Conservation (phyloP, 805 yeast species). For the Isabelozyma pseudorhagii region DNA sequence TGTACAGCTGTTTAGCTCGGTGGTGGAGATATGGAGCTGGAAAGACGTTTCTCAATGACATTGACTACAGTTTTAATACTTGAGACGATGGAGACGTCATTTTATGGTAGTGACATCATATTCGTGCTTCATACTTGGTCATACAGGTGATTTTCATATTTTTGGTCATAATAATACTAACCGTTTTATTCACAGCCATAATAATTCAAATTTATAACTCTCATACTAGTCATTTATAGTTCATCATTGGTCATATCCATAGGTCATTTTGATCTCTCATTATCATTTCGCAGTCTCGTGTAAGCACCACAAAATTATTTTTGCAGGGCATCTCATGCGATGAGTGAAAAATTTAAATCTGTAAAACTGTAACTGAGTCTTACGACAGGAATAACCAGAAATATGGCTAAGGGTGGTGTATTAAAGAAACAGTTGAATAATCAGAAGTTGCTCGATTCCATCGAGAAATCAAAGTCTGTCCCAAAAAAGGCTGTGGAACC, state of each 20-base stretch:
- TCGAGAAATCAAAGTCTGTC: conserved; percentile 22
- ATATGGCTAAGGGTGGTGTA: conserved; percentile 27
- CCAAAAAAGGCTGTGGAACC: conserved; percentile 12
- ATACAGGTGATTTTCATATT: no score
- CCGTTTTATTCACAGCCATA: no score
- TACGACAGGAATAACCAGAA: background rate
- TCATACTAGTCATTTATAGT: no score
- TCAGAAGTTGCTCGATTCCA: conserved; percentile 20
- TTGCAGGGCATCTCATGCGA: background rate
- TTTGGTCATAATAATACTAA: no score
- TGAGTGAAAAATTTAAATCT: background rate
- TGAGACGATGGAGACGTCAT: background rate
- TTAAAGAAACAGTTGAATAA: conserved; percentile 31
- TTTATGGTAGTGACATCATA: no score
- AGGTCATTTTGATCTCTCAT: no score
- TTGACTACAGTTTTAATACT: conserved; percentile 12
- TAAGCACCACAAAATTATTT: background rate
- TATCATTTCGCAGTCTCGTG: background rate
- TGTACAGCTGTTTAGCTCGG: conserved; percentile 62
- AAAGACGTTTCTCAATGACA: conserved; percentile 50
- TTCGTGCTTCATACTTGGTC: no score
- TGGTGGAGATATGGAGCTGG: conserved; percentile 79
- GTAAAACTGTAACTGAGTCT: background rate
- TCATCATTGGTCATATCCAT: background rate
- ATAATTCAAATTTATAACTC: background rate